Percentiles rank a stretch among this genome's conserved stretches.
phyloP scores from a whole-genome alignment of 495 filamentous ascomycete genomes.

The Letharia columbiana region DNA sequence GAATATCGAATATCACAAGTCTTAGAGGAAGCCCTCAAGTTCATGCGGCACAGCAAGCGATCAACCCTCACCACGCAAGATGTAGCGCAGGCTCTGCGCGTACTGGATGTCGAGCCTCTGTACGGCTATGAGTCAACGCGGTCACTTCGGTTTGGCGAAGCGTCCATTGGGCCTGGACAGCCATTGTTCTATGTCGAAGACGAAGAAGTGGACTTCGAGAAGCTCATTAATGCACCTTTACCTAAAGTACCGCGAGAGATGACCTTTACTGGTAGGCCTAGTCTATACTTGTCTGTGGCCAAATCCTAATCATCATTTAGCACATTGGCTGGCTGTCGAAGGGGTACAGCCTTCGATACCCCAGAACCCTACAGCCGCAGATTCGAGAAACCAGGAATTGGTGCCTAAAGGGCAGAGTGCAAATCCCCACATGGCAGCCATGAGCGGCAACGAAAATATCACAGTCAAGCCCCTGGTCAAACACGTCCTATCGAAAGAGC shows the following conservation, averaged over 20 bases:
- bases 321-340: slow-evolving; percentile 93
- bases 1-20: slow-evolving; percentile 91
- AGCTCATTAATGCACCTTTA: slow-evolving; percentile 89
- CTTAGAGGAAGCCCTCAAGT: slow-evolving; percentile 84
- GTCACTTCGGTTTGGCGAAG: slow-evolving; percentile 84
- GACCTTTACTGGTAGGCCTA: slow-evolving; percentile 67
- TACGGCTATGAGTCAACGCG: slow-evolving; percentile 91
- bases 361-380: slow-evolving; percentile 82
- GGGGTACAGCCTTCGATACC: slow-evolving; percentile 93
- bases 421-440: slow-evolving; percentile 70
- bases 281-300: background rate
- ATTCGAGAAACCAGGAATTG: slow-evolving; percentile 71
- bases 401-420: slow-evolving; percentile 81
- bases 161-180: slow-evolving; percentile 86
- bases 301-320: slow-evolving; percentile 40
- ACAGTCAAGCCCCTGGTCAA: slow-evolving; percentile 84
- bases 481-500: slow-evolving; percentile 87
- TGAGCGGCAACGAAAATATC: slow-evolving; percentile 73
- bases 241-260: slow-evolving; percentile 93
- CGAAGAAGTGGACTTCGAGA: slow-evolving; percentile 97
- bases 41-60: slow-evolving; percentile 82
- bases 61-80: slow-evolving; percentile 79
- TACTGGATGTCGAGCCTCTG: slow-evolving; percentile 85
- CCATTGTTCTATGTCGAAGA: slow-evolving; percentile 96
- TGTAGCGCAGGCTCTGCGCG: slow-evolving; percentile 68